Conservation (phyloP, 768 basidiomycete species). For the Ephemerocybe angulata region DNA sequence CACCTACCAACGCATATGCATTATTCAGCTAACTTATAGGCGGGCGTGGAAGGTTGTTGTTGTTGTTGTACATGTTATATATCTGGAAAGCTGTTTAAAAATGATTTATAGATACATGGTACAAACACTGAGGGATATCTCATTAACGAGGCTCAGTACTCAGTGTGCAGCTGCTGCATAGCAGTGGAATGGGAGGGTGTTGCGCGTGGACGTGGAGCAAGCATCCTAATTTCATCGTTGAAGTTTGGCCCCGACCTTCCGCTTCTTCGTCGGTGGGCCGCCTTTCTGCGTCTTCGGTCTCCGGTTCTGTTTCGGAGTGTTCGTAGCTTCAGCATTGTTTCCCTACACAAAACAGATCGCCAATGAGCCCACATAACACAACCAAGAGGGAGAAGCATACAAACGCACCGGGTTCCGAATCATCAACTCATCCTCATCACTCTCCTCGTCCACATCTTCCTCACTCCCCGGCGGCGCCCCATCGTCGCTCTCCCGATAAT, state of each 20-base stretch:
- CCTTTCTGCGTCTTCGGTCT: slow-evolving; percentile 2
- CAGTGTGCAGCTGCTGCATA: not conserved
- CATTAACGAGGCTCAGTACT: not conserved
- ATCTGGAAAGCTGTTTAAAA: no score
- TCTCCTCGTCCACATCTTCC: slow-evolving; percentile 1
- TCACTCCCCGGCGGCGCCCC: slow-evolving; percentile 26
- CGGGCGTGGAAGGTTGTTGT: no score
- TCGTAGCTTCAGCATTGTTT: slow-evolving; percentile 36
- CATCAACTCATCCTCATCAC: slow-evolving; percentile 58
- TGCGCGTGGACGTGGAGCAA: not conserved
- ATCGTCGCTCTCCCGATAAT: slow-evolving; percentile 27
- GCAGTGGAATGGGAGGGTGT: not conserved
- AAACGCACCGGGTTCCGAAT: slow-evolving; percentile 52
- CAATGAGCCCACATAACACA: no score
- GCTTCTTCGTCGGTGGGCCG: slow-evolving; percentile 1
- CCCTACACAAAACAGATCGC: not conserved
- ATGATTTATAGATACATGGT: no score
- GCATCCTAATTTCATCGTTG: not conserved
- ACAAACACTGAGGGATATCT: no score
- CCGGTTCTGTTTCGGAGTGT: slow-evolving; percentile 15
- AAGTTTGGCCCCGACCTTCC: slow-evolving; percentile 2
- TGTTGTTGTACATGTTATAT: not conserved
- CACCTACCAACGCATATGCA: slow-evolving; percentile 4
- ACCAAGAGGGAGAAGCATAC: not conserved
- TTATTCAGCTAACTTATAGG: no score